Conservation (phyloP, 2,329 filamentous ascomycete genomes). For the Colletotrichum caudatum region DNA sequence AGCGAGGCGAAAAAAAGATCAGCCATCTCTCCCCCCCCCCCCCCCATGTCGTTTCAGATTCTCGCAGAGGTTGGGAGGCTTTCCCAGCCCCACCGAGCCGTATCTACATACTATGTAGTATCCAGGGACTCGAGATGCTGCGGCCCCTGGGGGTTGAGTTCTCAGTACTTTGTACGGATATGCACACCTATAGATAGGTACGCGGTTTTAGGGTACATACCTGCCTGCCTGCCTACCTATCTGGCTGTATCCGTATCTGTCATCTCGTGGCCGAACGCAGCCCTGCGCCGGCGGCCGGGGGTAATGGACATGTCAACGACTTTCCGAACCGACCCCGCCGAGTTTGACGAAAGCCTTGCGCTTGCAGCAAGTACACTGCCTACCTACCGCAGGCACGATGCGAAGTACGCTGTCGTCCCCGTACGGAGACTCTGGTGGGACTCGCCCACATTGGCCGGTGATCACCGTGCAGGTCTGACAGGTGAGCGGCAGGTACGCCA, state of each 20-base stretch:
- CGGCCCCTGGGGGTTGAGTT: background rate
- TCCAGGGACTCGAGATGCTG: conserved; percentile 29
- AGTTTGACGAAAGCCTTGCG: conserved; percentile 16
- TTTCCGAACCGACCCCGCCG: background rate
- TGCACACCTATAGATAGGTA: background rate
- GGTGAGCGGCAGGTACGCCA: conserved; percentile 25
- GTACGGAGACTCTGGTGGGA: conserved; percentile 7
- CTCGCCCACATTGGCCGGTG: conserved; percentile 33
- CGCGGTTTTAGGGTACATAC: no score
- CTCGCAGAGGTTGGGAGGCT: conserved; percentile 30
- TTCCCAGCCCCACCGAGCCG: conserved; percentile 24
- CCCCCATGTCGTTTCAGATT: conserved; percentile 41
- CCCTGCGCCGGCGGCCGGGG: conserved; percentile 5
- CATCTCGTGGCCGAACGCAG: conserved; percentile 5
- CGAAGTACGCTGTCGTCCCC: no score
- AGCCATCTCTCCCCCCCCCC: conserved; percentile 37
- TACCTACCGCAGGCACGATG: background rate
- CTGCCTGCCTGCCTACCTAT: background rate
- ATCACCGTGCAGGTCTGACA: conserved; percentile 39
- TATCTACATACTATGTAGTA: background rate
- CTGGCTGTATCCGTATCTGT: conserved; percentile 13
- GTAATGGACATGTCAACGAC: background rate
- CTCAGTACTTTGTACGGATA: no score
- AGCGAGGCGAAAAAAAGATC: conserved; percentile 38
- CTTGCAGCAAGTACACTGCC: conserved; percentile 16